A percentile compares a stretch with the other conserved stretches of the same genome.
These are phyloP conservation scores for Claviceps sp. DNA, from an alignment of 2,329 filamentous ascomycete genomes.

Conservation along the genomic window DNA sequence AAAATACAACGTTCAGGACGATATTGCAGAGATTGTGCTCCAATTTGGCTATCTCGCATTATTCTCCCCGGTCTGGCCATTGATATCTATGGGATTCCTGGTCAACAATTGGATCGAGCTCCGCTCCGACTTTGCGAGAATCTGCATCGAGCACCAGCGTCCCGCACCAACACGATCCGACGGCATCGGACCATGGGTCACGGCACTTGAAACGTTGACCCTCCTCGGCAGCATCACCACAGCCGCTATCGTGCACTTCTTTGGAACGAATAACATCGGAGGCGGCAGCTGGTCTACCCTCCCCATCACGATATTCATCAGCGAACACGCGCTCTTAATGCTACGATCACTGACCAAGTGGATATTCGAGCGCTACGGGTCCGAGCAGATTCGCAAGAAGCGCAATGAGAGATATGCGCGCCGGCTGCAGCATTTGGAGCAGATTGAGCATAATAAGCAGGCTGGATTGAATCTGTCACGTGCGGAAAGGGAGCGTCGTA, in stretches of 20 bases:
- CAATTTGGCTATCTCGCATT: constrained; percentile 63
- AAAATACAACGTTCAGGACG: constrained; percentile 58
- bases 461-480: constrained; percentile 19
- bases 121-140: constrained; percentile 64
- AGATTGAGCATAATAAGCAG: constrained; percentile 26
- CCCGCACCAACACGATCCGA: constrained; percentile 56
- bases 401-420: constrained; percentile 24
- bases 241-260: constrained; percentile 61
- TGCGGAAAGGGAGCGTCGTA: constrained; percentile 24
- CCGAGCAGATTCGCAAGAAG: constrained; percentile 26
- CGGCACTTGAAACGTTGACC: constrained; percentile 52
- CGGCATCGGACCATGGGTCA: constrained; percentile 61
- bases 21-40: constrained; percentile 60
- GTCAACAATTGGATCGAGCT: constrained; percentile 69
- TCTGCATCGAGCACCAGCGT: constrained; percentile 59
- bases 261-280: constrained; percentile 41
- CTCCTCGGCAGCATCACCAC: constrained; percentile 63
- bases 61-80: constrained; percentile 64
- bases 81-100: constrained; percentile 59
- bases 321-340: constrained; percentile 58
- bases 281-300: constrained; percentile 50
- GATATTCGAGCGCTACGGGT: constrained; percentile 24
- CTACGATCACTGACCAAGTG: constrained; percentile 32
- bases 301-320: constrained; percentile 56
- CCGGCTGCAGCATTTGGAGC: constrained; percentile 23